Evolutionary conservation across 2,329 filamentous ascomycete species (phyloP), one percentile per base, ranked within the genome.

Genomic region (Juglanconis sp.): DNA sequence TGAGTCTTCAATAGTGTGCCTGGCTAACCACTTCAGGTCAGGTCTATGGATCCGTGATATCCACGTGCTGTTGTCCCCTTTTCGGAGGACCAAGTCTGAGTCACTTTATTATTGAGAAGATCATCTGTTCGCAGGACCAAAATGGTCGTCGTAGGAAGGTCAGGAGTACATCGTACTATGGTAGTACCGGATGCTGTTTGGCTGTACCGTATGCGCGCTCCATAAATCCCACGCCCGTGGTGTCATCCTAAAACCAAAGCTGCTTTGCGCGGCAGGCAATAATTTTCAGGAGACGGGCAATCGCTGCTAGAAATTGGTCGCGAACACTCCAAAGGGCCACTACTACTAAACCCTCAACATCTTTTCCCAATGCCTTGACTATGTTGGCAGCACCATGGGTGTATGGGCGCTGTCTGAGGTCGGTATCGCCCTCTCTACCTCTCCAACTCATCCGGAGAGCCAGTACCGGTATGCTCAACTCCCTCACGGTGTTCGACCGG

Each of bases 371-470:
- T 64, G 60, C 46, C 53, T 48, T 38, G 57, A 71, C 52, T 60
- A 77, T 77, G 75, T 70, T 73, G 60, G 67, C 70, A 66, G 73
- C 77, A 70, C 77, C 77, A 76, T 83, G 80, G 81, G 74, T 82
- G 65, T 84, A 79, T 71, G 78, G 79, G 68, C 75, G 75, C 71
- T 84, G 81, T 70, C 69, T 77, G 65, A 75, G 73, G 59, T 72
- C 73, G 63, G 62, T 73, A 64, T 61, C 69, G 61, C 69, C 69
- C 62, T 70, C 70, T 49, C 64, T 62, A 50, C 65, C 63, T 42
- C 63, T 63, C 34, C 70, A 68, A 51, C 72, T 76, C 56, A 42
- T 77, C 48, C 76, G 79, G 40, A 74, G 73, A 66, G 73, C 75
- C 69, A 82, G 79, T 68, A 79, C 77, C 65, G 72, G 79, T 81